Evolutionary conservation across 345 rosid genomes (phyloP), one percentile per base, ranked within the genome.

Genomic region (Lenwebbia sp.): DNA sequence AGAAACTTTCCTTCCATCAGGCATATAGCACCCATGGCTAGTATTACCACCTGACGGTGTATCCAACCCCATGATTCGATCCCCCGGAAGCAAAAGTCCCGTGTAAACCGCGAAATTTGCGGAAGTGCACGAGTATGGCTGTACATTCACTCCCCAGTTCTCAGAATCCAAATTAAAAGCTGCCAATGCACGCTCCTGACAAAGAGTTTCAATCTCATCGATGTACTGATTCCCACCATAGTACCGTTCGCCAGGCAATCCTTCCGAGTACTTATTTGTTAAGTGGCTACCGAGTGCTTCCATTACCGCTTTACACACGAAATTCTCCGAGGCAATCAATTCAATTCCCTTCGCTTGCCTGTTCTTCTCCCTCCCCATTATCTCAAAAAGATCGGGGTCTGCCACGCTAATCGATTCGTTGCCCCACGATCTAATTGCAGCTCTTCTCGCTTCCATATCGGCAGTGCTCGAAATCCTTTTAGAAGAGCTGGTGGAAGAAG

Each of bases 311-410:
- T 93, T 75, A 75, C 96, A 94, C 17, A 93, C 95, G 51, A 94
- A 95, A 89, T 93, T 95, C 92, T 95, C 96, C 5, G 98, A 95
- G 19, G 96, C 96, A 30, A 95, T 95, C 87, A 95, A 90, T 88
- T 95, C 96, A 19, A 95, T 92, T 4, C 96, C 96, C 87, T 85
- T 89, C 84, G 89, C 83, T 51, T 95, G 96, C 78, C 98, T 88
- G 50, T 88, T 89, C 65, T 93, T 95, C 86, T 95, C 98, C 86
- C 91, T 92, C 84, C 90, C 92, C 95, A 96, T 94, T 15, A 93
- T 60, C 83, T 90, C 91, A 41, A 87, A 89, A 57, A 96, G 75
- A 50, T 93, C 95, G 11, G 94, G 95, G 87, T 94, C 97, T 1
- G 94, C 94, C 85, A 57, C 89, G 37, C 87, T 28, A 25, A 96